Evolutionary conservation across 2,329 filamentous ascomycete genomes (phyloP), one percentile per base, ranked within the genome.

Genomic region (Erysiphe pulchra): DNA sequence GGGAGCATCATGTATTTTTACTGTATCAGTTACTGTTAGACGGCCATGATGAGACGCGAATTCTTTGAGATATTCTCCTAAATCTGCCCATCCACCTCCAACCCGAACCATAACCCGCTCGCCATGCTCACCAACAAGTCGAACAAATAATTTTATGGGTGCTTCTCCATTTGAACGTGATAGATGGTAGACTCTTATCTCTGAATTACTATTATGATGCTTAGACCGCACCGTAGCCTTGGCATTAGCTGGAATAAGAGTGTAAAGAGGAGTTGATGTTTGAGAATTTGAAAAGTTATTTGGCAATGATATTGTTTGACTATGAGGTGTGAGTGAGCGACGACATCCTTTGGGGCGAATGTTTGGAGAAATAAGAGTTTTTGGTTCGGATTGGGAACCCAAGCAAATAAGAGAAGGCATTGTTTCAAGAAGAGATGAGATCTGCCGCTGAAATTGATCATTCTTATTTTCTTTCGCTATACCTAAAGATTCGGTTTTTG

Each of bases 81-180:
- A 66, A 60, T 98, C 90, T 13, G 86, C 85, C 90, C 90, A 98
- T n/a, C 90, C 90, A 48, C 90, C 90, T 12, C 90, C 90, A 12
- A 98, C 87, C 33, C 90, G 80, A 8, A 98, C 90, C 90, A 98
- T 95, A 49, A 95, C 85, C 45, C 90, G 76, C 60, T 95, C 85
- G 14, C 82, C 83, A 47, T 75, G 70, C 59, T 93, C 85, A 44
- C 90, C 90, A 2, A 98, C 86, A 1, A 85, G 77, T 14, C 90
- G 80, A 45, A 98, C 86, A 56, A 92, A 92, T 5, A 98, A 72
- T 62, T 94, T 95, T 57, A 94, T 86, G 0, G 90, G 90, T 12
- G 83, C 74, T 51, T 90, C 78, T 47, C 82, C 82, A 33, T 79
- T 84, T 16, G 80, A 77, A 42, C 85, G 75, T 13, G 83, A 84